Evolutionary conservation across 805 yeast species (phyloP).

Genomic region (Kregervanrija pseudodelftensis): DNA sequence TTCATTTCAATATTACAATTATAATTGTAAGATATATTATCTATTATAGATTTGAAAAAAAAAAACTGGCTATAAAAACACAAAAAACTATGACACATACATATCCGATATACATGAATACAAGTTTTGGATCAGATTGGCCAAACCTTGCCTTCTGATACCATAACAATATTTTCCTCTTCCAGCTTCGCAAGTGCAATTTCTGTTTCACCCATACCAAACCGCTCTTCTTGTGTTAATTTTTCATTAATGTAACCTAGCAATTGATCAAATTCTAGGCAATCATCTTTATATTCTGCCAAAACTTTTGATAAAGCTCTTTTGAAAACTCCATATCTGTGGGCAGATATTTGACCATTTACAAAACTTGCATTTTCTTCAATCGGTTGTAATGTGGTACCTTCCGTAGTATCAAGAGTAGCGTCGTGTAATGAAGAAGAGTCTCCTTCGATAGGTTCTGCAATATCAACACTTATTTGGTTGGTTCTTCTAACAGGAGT

Average conservation of each 20-base stretch:
- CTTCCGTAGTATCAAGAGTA: constrained; percentile 1
- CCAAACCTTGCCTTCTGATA: constrained; percentile 42
- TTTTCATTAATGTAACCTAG: constrained; percentile 18
- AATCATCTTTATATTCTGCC: constrained; percentile 31
- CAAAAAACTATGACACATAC: too few relatives aligned
- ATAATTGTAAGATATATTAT: too few relatives aligned
- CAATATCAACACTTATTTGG: neutral
- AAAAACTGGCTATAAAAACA: neutral
- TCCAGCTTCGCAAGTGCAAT: constrained; percentile 38
- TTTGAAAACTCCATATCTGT: constrained; percentile 41
- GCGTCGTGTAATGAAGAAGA: too few relatives aligned
- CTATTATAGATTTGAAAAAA: too few relatives aligned
- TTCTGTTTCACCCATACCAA: constrained; percentile 35
- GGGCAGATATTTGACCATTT: constrained; percentile 38
- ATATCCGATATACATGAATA: too few relatives aligned
- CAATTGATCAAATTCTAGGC: constrained; percentile 20
- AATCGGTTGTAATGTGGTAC: constrained; percentile 14
- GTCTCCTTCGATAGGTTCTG: too few relatives aligned
- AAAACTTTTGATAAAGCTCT: constrained; percentile 40
- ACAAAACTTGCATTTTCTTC: constrained; percentile 9
- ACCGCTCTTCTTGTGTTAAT: constrained; percentile 40
- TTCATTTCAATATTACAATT: too few relatives aligned
- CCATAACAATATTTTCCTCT: constrained; percentile 39
- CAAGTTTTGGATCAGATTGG: constrained; percentile 23
- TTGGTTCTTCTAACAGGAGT: constrained; percentile 2